A percentile compares a stretch with the other conserved stretches of the same genome.
phyloP scores from a whole-genome alignment of 176 grass and related monocot genomes.

The Phoenix dactylifera region DNA sequence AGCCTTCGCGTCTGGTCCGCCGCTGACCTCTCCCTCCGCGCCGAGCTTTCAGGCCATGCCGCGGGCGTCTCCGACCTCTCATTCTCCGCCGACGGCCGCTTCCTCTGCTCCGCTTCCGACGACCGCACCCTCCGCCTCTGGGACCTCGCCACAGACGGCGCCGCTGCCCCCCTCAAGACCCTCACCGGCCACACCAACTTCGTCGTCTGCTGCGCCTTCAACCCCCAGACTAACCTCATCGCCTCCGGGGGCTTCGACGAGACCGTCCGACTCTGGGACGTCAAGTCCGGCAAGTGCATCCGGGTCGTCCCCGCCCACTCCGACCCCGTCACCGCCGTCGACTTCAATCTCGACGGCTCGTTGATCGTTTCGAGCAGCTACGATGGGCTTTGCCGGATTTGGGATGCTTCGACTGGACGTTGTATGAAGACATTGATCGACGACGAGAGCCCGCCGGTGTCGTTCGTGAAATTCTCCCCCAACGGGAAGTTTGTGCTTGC shows the following conservation, averaged over 20 bases:
- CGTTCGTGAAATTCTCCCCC: conserved; percentile 12
- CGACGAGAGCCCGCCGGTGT: conserved; percentile 11
- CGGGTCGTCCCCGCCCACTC: conserved; percentile 11
- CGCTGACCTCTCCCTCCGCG: background rate
- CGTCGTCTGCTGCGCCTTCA: conserved; percentile 11
- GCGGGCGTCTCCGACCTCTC: conserved; percentile 13
- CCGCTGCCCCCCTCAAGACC: background rate
- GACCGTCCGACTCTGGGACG: conserved; percentile 15
- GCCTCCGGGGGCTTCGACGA: conserved; percentile 15
- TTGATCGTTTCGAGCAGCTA: conserved; percentile 16
- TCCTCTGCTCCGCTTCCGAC: conserved; percentile 15
- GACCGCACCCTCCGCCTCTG: conserved; percentile 12
- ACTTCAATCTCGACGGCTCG: conserved; percentile 1
- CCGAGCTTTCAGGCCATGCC: conserved; percentile 6
- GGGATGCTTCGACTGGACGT: conserved; percentile 5
- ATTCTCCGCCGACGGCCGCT: conserved; percentile 13
- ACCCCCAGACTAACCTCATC: conserved; percentile 12
- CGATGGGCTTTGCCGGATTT: conserved; percentile 15
- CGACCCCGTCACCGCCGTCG: conserved; percentile 12
- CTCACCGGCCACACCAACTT: conserved; percentile 8
- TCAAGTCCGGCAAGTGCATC: conserved; percentile 9
- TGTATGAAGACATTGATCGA: conserved; percentile 16
- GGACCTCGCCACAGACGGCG: background rate
- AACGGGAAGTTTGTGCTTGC: conserved; percentile 18
- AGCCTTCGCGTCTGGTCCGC: conserved; percentile 8